Base-by-base conservation (phyloP, 805 yeast genomes). In the Kluyveromyces starmeri region DNA sequence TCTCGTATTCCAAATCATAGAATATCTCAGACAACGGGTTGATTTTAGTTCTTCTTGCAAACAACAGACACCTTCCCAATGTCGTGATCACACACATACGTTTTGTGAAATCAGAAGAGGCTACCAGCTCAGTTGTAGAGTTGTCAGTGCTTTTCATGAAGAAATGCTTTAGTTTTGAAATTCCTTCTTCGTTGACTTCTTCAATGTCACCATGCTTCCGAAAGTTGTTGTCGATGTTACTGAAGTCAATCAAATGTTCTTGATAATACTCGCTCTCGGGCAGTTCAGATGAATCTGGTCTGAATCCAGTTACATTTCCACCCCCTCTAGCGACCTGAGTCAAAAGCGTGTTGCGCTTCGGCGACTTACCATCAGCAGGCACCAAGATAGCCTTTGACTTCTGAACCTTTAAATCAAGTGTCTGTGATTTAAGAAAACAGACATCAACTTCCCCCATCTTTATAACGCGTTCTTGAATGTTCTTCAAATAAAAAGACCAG, bases 21-120 rank as follows among this genome's bases (percentile, higher is more conserved):
- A 58, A 62, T 14, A 60, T 57, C 7, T 53, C 57, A 8, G 58
- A 37, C 15, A 45, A 46, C 2, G 44, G 34, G 3, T 51, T 55
- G 23, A 46, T 47, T 36, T 61, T 69, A 27, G 56, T 61, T 20
- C 68, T 56, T 44, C 60, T 56, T 1, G 45, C 51, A 40, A 81
- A 73, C 1, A 80, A 48, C 39, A 82, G 53, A 1, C 71, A 74
- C 31, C 88, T 62, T 1, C 86, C 89, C 48, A 68, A 68, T 1
- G 74, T 64, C 2, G 88, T 81, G 0, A 78, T 59, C 10, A 80
- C 43, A 39, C 78, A 45, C 1, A 78, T 67, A 42, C 83, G 68
- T 7, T 65, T 62, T 36, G 64, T 54, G 34, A 61, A 61, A 28
- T 60, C 66, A 5, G 65, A 71, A 7, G 34, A 36, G 28, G 41